Evolutionary conservation across 345 rosid genomes (phyloP), one percentile per base, ranked within the genome.

Genomic region (Cardiospermum halicacabum): DNA sequence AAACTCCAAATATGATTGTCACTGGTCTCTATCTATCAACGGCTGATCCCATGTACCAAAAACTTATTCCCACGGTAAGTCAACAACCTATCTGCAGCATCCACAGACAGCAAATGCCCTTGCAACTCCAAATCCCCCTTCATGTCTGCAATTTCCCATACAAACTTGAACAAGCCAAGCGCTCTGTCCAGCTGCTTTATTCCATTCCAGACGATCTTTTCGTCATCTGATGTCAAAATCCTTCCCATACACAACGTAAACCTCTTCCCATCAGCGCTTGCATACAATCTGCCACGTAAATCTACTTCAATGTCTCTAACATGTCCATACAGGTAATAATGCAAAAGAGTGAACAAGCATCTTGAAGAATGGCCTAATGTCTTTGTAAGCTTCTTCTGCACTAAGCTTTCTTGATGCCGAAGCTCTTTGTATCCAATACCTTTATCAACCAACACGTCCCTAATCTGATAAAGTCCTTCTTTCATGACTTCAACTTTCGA

Each of bases 141-240:
- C 91, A 74, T 80, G 55, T 81, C 89, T 37, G 96, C 89, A 16
- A 81, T 82, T 65, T 87, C 86, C 96, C 91, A 87, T 19, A 87
- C 77, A 78, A 87, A 87, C 70, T 72, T 82, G 65, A 75, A 85
- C 7, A 92, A 60, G 43, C 79, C 77, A 32, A 89, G 81, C 27
- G 82, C 92, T 57, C 81, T 82, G 60, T 89, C 88, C 73, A 92
- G 62, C 42, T 84, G 92, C 81, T 84, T 87, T 31, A 85, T 60
- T 43, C 98, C 96, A 34, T 69, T 84, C 83, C 70, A 31, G 56
- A 92, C 67, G 77, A 72, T 77, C 63, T 66, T 68, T 64, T 84
- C 92, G 66, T 85, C 87, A 0, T 66, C 66, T 3, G 86, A 80
- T 24, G 85, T 81, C 71, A 92, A 62, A 72, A 92, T 81, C 75